Percentiles rank a stretch among this genome's conserved stretches.
Conservation (phyloP, 2,329 filamentous ascomycete genomes). For the Penicillium sp. region DNA sequence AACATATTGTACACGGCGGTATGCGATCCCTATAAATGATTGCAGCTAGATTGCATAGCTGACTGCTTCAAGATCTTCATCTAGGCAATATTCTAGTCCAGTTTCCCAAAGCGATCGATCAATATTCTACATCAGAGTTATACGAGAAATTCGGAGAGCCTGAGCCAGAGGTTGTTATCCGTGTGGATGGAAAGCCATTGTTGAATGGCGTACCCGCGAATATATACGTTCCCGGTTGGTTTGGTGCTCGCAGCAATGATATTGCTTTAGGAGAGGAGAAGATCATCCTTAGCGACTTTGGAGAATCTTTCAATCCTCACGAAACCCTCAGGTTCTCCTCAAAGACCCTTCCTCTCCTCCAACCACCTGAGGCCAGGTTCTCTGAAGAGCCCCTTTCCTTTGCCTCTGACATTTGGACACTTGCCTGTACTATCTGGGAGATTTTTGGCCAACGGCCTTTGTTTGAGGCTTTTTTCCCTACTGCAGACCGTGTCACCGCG, state of each 20-base stretch:
- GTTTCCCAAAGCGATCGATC: conserved; percentile 24
- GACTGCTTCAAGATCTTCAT: conserved; percentile 31
- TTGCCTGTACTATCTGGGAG: conserved; percentile 43
- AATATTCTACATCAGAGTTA: conserved; percentile 22
- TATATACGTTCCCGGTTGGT: conserved; percentile 17
- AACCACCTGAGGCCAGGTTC: conserved; percentile 42
- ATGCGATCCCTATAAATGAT: conserved; percentile 11
- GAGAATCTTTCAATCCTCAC: conserved; percentile 31
- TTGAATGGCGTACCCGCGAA: conserved; percentile 21
- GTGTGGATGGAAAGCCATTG: conserved; percentile 26
- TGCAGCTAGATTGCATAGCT: conserved; percentile 6
- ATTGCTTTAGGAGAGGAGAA: conserved; percentile 22
- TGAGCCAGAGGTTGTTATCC: conserved; percentile 25
- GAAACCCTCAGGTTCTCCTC: conserved; percentile 12
- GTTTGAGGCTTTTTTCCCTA: conserved; percentile 29
- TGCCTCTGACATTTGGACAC: conserved; percentile 44
- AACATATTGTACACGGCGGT: conserved; percentile 31
- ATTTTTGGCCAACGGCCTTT: conserved; percentile 36
- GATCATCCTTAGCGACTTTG: conserved; percentile 33
- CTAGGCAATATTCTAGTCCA: conserved; percentile 29
- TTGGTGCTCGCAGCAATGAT: conserved; percentile 23
- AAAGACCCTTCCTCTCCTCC: conserved; percentile 31
- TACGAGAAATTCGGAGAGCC: conserved; percentile 28
- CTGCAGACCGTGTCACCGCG: conserved; percentile 28
- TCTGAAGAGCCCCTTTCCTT: conserved; percentile 39